Conservation (phyloP, 495 filamentous ascomycete species). For the Lophiotrema nucula region DNA sequence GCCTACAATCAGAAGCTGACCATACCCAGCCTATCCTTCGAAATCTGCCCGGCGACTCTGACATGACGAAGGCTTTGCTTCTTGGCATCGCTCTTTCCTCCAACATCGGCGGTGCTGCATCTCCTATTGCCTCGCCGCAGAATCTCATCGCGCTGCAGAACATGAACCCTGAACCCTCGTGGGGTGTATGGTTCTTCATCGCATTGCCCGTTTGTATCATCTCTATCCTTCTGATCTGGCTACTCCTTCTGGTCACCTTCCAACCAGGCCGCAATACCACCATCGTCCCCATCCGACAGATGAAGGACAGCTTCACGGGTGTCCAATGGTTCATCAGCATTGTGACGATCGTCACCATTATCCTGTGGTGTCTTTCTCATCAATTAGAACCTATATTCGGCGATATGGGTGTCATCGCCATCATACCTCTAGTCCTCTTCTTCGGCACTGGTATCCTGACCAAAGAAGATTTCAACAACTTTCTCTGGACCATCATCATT, state of each 20-base stretch:
- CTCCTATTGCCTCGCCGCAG: slow-evolving; percentile 93
- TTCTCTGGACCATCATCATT: slow-evolving; percentile 99
- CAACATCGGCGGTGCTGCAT: slow-evolving; percentile 94
- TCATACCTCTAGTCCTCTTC: slow-evolving; percentile 92
- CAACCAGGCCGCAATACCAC: slow-evolving; percentile 76
- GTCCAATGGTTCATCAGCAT: slow-evolving; percentile 89
- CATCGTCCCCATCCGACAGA: slow-evolving; percentile 86
- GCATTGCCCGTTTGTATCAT: slow-evolving; percentile 89
- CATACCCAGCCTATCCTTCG: slow-evolving; percentile 76
- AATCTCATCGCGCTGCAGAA: slow-evolving; percentile 95
- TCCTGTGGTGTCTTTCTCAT: slow-evolving; percentile 88
- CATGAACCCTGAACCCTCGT: slow-evolving; percentile 86
- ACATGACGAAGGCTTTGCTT: slow-evolving; percentile 92
- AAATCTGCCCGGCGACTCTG: slow-evolving; percentile 83
- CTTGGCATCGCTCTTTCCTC: slow-evolving; percentile 93
- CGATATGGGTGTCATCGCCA: slow-evolving; percentile 97
- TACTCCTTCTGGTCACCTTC: slow-evolving; percentile 80
- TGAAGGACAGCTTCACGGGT: slow-evolving; percentile 84
- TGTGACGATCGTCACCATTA: slow-evolving; percentile 83
- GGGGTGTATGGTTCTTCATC: slow-evolving; percentile 97
- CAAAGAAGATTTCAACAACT: slow-evolving; percentile 99
- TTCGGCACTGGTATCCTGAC: slow-evolving; percentile 96
- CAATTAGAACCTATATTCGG: slow-evolving; percentile 84
- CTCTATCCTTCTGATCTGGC: slow-evolving; percentile 85
- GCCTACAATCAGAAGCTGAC: neutral